Base-by-base conservation (phyloP, 2,329 filamentous ascomycete genomes). In the Cryphonectria carpinicola region DNA sequence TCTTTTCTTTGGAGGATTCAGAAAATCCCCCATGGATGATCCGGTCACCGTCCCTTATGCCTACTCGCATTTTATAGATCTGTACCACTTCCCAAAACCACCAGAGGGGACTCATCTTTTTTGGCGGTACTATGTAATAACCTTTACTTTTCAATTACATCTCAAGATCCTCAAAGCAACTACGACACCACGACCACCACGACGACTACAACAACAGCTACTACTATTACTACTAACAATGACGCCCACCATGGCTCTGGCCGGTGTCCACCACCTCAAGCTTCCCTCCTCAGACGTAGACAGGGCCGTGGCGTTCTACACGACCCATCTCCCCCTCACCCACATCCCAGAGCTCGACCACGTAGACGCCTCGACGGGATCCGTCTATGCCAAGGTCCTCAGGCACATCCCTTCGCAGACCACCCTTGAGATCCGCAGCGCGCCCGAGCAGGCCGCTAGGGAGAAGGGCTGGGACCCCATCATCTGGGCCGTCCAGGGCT, bases 201-300 rank as follows among this genome's bases (percentile, higher is more conserved):
- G 3, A 17, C 41, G 1, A 17, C 41, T 4, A 17, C 41, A 17
- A 6, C 41, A 3, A 17, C 41, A 3, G 6, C 41, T 43, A 17
- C n/a, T 11, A 25, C n/a, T 11, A 41, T 22, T 39, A 64, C 22
- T 19, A 64, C 13, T 10, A 46, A 14, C 22, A 35, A 46, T 35
- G 41, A 7, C 41, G 6, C 17, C 41, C n/a, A 17, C 41, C 39
- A 46, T 22, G 25, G 49, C 62, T 25, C 43, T 65, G n/a, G 39
- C 43, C 41, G 62, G 62, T 6, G 43, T 65, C 28, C 62, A 65
- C 39, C 62, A 65, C 62, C 19, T 65, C 62, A 65, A 65, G 43
- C 39, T 65, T 22, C 39, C 62, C 14, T 32, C 39, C 62, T 46
- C 62, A 46, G 43, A 65, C 62, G 22, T 65, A 22, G 62, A 65